phyloP scores from a whole-genome alignment of 2,329 filamentous ascomycete genomes.

The Fusarium paranaense region DNA sequence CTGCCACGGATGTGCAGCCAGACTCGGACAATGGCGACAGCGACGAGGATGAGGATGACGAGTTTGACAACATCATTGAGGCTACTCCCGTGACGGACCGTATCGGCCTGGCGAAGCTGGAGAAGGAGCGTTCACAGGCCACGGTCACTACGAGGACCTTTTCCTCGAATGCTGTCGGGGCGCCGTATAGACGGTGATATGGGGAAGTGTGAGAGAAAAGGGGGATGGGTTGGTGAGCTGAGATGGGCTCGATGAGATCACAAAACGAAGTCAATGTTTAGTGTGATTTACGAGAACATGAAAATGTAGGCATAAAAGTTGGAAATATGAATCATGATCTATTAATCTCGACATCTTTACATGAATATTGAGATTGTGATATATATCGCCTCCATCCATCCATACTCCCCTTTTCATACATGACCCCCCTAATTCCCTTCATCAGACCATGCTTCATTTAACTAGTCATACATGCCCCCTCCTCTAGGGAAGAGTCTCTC shows the following conservation, averaged over 20 bases:
- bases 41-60: conserved; percentile 70
- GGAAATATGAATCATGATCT: background rate
- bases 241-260: background rate
- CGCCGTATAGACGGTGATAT: conserved; percentile 60
- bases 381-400: background rate
- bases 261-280: background rate
- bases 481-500: background rate
- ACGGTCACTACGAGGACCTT: conserved; percentile 64
- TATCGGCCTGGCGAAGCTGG: conserved; percentile 72
- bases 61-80: conserved; percentile 93
- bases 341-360: background rate
- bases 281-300: background rate
- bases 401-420: conserved; percentile 6
- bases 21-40: conserved; percentile 74
- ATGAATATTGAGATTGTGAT: conserved; percentile 26
- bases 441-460: conserved; percentile 20
- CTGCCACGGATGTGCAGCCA: conserved; percentile 76
- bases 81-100: conserved; percentile 90
- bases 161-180: conserved; percentile 61
- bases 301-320: background rate
- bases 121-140: conserved; percentile 64
- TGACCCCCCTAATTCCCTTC: background rate
- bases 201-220: background rate
- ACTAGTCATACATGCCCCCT: conserved; percentile 27
- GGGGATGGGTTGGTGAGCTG: background rate